Base-by-base conservation (phyloP, 139 green algal genomes). In the Closterium sp. region DNA sequence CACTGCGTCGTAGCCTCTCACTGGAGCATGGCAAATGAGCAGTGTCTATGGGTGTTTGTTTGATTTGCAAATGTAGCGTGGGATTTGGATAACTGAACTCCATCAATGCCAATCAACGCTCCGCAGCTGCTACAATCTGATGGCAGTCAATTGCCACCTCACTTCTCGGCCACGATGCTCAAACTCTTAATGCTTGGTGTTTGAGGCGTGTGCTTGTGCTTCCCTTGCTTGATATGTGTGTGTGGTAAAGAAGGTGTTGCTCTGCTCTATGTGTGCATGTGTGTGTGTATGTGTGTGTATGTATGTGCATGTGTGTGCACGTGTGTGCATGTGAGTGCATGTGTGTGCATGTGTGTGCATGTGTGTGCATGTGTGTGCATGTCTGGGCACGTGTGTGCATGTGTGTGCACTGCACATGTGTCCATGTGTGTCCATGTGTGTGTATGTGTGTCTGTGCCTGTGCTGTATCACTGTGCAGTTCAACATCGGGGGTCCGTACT, bases 401-500 rank as follows among this genome's bases (percentile, higher is more conserved):
- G 28, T 31, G n/a, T 87, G 84, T 87, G 84, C 27, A 24, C 19
- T 73, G 50, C 17, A 22, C 2, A 11, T 73, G 50, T 73, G 50
- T 73, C 10, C 17, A 22, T 27, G 50, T 73, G 50, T 73, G 50
- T 73, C 10, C 17, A 22, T 73, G 50, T 73, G 50, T 73, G 50
- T 73, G 31, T 11, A 21, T 89, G 86, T 62, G 31, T 34, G 86
- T 89, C 19, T 89, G 1, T 45, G 38, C 38, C 38, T 45, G 38
- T 45, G 38, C 79, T 7, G 11, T 88, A 7, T 88, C 85, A 90
- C 10, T 84, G 32, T 27, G 89, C 89, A 91, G 89, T 38, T 73
- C 62, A 85, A 91, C 38, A 70, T 91, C 27, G 89, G 89, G 2
- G 89, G 89, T 42, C 89, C 89, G 13, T 91, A 91, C 19, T 91